These are phyloP conservation scores for Silene latifolia DNA, from an alignment of 148 eudicot genomes.

Conservation along the genomic window DNA sequence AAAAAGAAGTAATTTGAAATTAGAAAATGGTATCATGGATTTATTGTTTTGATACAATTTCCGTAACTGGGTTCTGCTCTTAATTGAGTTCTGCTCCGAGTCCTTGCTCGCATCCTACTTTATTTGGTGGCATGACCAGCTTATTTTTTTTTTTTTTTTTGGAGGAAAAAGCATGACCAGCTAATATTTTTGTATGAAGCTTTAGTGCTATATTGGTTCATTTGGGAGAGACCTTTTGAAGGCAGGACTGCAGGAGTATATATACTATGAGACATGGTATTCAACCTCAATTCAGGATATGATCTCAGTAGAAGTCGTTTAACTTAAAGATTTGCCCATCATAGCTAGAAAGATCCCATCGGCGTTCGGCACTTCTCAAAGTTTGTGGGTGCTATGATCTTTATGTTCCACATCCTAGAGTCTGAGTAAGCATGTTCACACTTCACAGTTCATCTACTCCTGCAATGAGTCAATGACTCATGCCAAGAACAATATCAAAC, in stretches of 20 bases:
- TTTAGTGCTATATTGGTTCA: constrained; percentile 45
- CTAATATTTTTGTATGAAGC: too few species aligned
- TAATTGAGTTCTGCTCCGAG: not conserved
- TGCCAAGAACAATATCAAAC: too few species aligned
- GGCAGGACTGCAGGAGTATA: constrained; percentile 45
- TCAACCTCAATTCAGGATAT: too few species aligned
- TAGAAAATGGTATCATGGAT: not conserved
- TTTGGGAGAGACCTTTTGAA: constrained; percentile 64
- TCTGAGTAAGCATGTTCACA: too few species aligned
- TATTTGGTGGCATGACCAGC: not conserved
- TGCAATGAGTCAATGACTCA: too few species aligned
- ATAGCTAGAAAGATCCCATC: constrained; percentile 46
- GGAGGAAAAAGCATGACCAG: too few species aligned
- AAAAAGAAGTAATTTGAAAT: not conserved
- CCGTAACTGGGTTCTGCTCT: too few species aligned
- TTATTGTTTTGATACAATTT: not conserved
- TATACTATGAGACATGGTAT: too few species aligned
- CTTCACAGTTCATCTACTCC: too few species aligned
- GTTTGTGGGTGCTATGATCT: constrained; percentile 54
- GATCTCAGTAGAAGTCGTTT: too few species aligned
- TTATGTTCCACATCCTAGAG: too few species aligned
- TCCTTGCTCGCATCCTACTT: not conserved
- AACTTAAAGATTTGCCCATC: constrained; percentile 38
- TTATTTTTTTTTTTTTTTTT: not conserved
- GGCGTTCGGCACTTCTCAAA: too few species aligned